Conservation (phyloP, 306 rosid genomes). For the Abrus precatorius region DNA sequence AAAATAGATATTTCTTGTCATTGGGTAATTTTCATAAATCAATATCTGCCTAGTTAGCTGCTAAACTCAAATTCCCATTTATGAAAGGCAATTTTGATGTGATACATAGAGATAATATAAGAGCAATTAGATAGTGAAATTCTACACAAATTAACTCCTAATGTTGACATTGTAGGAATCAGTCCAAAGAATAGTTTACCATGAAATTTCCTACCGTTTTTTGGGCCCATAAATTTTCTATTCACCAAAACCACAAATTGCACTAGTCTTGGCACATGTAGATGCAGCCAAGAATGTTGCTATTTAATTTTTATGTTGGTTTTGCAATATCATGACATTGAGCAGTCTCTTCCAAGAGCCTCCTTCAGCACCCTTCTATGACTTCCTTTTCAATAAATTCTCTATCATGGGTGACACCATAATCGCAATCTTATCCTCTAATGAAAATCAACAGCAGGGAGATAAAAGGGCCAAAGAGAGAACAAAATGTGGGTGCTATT, state of each 20-base stretch:
- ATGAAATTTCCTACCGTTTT: conserved; percentile 13
- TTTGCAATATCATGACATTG: not conserved
- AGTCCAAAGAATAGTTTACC: conserved; percentile 47
- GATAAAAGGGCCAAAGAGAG: not conserved
- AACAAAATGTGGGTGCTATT: conserved; percentile 17
- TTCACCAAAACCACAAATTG: conserved; percentile 43
- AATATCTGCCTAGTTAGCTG: not conserved
- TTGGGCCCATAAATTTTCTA: conserved; percentile 13
- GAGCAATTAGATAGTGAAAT: conserved; percentile 10
- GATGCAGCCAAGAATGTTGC: conserved; percentile 41
- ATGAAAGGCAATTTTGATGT: conserved; percentile 26
- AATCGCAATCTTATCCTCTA: conserved; percentile 15
- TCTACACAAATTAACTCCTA: not conserved
- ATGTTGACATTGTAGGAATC: conserved; percentile 39
- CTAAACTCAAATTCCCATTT: conserved; percentile 6
- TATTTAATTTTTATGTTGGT: conserved; percentile 25
- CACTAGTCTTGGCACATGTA: not conserved
- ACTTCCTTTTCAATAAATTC: conserved; percentile 42
- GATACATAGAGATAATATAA: conserved; percentile 2
- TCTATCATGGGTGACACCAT: conserved; percentile 17
- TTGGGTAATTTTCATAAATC: not conserved
- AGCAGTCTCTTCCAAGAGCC: not conserved
- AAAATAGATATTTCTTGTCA: conserved; percentile 17
- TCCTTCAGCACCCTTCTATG: conserved; percentile 41
- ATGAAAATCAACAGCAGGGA: not conserved